Conservation (phyloP, 768 basidiomycete species). For the Kondoa malvinella region DNA sequence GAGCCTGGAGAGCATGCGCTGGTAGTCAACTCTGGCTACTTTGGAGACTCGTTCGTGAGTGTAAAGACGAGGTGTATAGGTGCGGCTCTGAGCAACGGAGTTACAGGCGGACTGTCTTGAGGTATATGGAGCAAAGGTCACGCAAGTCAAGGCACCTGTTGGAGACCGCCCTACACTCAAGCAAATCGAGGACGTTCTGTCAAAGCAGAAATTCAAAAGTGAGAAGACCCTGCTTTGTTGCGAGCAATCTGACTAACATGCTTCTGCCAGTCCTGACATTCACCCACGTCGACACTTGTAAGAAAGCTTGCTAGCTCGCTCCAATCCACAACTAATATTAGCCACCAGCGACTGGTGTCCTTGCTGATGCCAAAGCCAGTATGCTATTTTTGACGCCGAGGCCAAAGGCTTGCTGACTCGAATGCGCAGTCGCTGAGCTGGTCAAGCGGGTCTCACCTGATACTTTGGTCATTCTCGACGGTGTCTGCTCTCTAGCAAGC, state of each 20-base stretch:
- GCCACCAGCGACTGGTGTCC: slow-evolving; percentile 46
- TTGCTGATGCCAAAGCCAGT: slow-evolving; percentile 52
- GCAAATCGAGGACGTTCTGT: slow-evolving; percentile 52
- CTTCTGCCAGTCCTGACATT: slow-evolving; percentile 47
- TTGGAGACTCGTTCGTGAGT: slow-evolving; percentile 63
- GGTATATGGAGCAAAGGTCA: slow-evolving; percentile 74
- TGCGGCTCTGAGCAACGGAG: neutral
- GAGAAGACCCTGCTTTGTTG: too few relatives aligned
- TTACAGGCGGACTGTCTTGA: slow-evolving; percentile 39
- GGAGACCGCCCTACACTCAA: slow-evolving; percentile 52
- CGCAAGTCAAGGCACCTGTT: slow-evolving; percentile 62
- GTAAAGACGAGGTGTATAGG: slow-evolving; percentile 25
- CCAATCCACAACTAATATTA: slow-evolving; percentile 38
- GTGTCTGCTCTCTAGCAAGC: slow-evolving; percentile 88
- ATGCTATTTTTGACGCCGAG: slow-evolving; percentile 46
- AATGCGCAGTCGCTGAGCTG: slow-evolving; percentile 50
- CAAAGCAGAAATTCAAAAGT: slow-evolving; percentile 59
- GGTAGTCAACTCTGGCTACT: slow-evolving; percentile 80
- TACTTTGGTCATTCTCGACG: slow-evolving; percentile 71
- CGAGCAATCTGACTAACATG: neutral
- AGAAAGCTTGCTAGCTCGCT: neutral
- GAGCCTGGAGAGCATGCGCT: slow-evolving; percentile 55
- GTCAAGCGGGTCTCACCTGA: slow-evolving; percentile 64
- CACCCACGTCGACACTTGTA: slow-evolving; percentile 80
- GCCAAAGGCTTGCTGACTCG: too few relatives aligned